These are phyloP conservation scores for Chenopodium berlandieri DNA, from an alignment of 148 eudicot species.

Conservation along the genomic window DNA sequence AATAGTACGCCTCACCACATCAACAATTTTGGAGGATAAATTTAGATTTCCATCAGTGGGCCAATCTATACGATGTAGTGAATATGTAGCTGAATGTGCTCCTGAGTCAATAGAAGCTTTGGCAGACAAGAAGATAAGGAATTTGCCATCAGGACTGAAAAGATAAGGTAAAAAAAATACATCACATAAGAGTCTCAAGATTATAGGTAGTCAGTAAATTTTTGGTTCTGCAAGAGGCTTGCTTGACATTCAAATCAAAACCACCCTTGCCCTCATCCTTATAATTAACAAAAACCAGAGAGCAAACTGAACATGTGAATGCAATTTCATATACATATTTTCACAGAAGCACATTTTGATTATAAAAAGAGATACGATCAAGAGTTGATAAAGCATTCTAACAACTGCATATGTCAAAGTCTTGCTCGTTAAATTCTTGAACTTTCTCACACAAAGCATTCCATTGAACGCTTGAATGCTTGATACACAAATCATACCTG, in stretches of 20 bases:
- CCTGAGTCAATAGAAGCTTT: conserved; percentile 77
- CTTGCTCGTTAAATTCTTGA: too few relatives aligned
- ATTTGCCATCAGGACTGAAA: conserved; percentile 81
- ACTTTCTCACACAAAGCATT: neutral
- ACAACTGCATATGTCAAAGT: neutral
- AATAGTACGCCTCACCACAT: conserved; percentile 35
- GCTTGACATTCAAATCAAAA: neutral
- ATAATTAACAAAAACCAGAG: neutral
- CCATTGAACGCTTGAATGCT: neutral
- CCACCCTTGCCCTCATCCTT: neutral
- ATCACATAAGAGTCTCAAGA: neutral
- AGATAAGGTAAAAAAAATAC: neutral
- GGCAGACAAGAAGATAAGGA: conserved; percentile 78
- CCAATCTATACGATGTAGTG: conserved; percentile 89
- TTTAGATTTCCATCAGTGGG: conserved; percentile 45
- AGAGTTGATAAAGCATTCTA: neutral
- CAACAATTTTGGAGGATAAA: conserved; percentile 44
- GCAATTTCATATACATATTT: neutral
- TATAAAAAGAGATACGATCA: neutral
- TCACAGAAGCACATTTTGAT: neutral
- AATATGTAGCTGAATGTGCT: conserved; percentile 73
- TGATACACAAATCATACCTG: conserved; percentile 47
- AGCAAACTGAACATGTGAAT: neutral
- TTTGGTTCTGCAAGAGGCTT: neutral
- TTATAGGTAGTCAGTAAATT: neutral